Percentiles rank a stretch among this genome's conserved stretches.
These are phyloP conservation scores for Capsella rubella DNA, from an alignment of 441 rosid genomes.

Conservation along the genomic window DNA sequence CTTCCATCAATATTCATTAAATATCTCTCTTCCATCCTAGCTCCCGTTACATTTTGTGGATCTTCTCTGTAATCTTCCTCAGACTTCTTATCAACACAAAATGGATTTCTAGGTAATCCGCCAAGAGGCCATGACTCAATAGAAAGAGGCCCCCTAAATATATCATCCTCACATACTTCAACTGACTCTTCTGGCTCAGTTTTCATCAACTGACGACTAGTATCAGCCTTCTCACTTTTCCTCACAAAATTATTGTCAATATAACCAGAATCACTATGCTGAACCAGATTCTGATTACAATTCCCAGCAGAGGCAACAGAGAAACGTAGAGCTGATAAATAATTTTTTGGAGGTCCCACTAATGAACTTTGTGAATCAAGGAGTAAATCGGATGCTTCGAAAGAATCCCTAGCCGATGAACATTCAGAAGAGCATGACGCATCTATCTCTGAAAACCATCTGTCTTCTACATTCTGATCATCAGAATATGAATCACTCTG, in stretches of 20 bases:
- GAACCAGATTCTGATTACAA: slow-evolving; percentile 49
- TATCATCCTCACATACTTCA: slow-evolving; percentile 41
- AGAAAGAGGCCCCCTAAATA: slow-evolving; percentile 43
- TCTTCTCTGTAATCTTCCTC: slow-evolving; percentile 43
- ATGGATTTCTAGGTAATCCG: slow-evolving; percentile 49
- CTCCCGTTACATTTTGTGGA: slow-evolving; percentile 38
- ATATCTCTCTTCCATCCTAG: slow-evolving; percentile 36
- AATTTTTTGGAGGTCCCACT: slow-evolving; percentile 49
- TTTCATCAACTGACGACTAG: slow-evolving; percentile 38
- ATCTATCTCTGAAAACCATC: slow-evolving; percentile 52
- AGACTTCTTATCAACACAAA: slow-evolving; percentile 45
- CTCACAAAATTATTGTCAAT: slow-evolving; percentile 39
- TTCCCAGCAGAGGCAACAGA: slow-evolving; percentile 45
- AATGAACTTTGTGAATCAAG: slow-evolving; percentile 50
- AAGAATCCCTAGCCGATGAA: slow-evolving; percentile 68
- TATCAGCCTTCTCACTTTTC: slow-evolving; percentile 41
- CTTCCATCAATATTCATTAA: slow-evolving; percentile 39
- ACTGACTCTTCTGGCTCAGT: slow-evolving; percentile 44
- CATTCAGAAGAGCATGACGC: slow-evolving; percentile 63
- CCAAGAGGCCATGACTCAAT: slow-evolving; percentile 53
- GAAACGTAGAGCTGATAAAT: slow-evolving; percentile 73
- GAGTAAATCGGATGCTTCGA: slow-evolving; percentile 60
- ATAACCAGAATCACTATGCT: slow-evolving; percentile 40
- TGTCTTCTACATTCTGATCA: slow-evolving; percentile 54
- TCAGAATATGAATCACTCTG: slow-evolving; percentile 50